Base-by-base conservation (phyloP, 148 eudicot species). In the Beta vulgaris region DNA sequence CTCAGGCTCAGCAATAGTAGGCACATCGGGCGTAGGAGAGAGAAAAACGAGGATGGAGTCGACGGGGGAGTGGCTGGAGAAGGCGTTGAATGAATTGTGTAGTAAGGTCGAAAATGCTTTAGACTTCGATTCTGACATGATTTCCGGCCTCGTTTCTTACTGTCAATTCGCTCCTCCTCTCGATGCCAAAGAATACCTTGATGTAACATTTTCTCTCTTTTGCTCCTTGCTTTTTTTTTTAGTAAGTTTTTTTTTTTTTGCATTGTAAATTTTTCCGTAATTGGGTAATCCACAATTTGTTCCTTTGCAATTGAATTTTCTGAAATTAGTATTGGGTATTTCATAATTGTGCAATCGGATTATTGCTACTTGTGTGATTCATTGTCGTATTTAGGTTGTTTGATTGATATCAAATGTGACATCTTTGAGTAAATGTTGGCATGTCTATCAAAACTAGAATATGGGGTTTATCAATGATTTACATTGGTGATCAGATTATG, bases 171-270 rank as follows among this genome's bases (percentile, higher is more conserved):
- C 99, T 69, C 83, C 99, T 69, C 98, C 98, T 19, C 82, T 88
- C 44, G 97, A 92, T 73, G 99, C 99, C 77, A 91, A 96, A 82
- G 99, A 92, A 68, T 96, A 92, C 82, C 99, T 95, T 51, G 94
- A 92, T 76, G 99, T 95, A 88, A 29, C 65, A 23, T 35, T 23
- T 18, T 40, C 46, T 42, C 11, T 75, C 42, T 28, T 18, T 2
- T 21, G 32, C 32, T 26, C 40, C 26, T 44, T 14, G 3, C 18
- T 42, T 13, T 4, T 31, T 67, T 12, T 9, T 10, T 1, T 7
- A 0, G n/a, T n/a, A n/a, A n/a, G n/a, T 3, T 74, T 26, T 32
- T 25, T 36, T 65, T 2, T 37, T 36, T 68, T 13, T 3, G 18
- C 53, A n/a, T n/a, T 18, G 18, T 18, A 6, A 11, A 10, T 40